phyloP scores from a whole-genome alignment of 176 grass and related monocot genomes.

The Zea luxurians region DNA sequence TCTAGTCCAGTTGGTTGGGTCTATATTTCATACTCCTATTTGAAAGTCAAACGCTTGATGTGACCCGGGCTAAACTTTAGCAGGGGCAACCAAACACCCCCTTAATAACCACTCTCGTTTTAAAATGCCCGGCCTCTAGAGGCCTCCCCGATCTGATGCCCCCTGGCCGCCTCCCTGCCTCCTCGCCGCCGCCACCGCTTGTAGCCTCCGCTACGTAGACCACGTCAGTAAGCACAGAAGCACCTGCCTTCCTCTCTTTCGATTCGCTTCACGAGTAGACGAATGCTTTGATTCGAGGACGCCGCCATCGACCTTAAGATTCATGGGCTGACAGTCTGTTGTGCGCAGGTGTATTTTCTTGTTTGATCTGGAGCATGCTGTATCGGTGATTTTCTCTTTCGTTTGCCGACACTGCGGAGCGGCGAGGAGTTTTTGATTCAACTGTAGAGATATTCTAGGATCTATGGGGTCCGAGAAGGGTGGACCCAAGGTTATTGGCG shows the following conservation, averaged over 20 bases:
- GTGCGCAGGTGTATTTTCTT: background rate
- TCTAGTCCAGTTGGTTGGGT: too few species aligned
- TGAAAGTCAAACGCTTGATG: too few species aligned
- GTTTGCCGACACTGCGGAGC: background rate
- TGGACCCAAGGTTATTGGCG: constrained; percentile 39
- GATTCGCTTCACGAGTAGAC: background rate
- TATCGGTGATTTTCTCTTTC: constrained; percentile 6
- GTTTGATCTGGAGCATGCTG: constrained; percentile 12
- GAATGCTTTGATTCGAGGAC: background rate
- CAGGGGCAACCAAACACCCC: too few species aligned
- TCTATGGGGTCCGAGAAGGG: constrained; percentile 65
- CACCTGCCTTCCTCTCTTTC: background rate
- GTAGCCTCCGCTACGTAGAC: background rate
- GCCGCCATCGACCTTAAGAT: background rate
- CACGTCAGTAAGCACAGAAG: constrained; percentile 19
- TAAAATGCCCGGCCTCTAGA: constrained; percentile 36
- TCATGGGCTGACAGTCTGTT: background rate
- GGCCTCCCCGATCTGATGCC: constrained; percentile 41
- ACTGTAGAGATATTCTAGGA: background rate
- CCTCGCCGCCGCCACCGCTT: background rate
- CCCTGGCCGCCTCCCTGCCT: constrained; percentile 1
- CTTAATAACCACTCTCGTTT: constrained; percentile 28
- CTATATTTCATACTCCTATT: too few species aligned
- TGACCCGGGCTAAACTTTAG: too few species aligned
- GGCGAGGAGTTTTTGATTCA: background rate